Evolutionary conservation across 495 filamentous ascomycete genomes (phyloP).

Genomic region (Elaphomyces granulatus): DNA sequence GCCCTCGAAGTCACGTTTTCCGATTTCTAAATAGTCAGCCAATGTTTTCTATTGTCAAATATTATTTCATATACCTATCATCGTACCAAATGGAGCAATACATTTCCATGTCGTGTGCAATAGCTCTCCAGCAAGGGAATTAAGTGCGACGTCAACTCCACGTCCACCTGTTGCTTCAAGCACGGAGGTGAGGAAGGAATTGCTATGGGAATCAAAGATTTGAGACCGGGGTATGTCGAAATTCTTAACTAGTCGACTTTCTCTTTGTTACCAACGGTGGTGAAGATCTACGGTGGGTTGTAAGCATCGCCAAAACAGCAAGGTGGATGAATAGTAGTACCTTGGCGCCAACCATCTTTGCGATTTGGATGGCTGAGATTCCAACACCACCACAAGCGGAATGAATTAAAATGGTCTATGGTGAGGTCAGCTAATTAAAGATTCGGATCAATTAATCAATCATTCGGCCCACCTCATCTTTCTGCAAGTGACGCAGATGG

Average conservation of each 20-base stretch:
- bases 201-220: constrained; percentile 33
- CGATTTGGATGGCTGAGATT: constrained; percentile 11
- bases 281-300: constrained; percentile 4
- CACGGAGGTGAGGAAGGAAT: constrained; percentile 25
- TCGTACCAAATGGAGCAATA: constrained; percentile 15
- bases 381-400: constrained; percentile 17
- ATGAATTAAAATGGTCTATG: constrained; percentile 16
- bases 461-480: constrained; percentile 13
- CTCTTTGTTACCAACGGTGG: too few species aligned
- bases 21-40: too few species aligned
- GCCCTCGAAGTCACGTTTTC: constrained; percentile 11
- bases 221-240: constrained; percentile 22
- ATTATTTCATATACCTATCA: constrained; percentile 24
- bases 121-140: constrained; percentile 23
- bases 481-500: constrained; percentile 7
- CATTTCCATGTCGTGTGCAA: constrained; percentile 19
- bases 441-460: constrained; percentile 6
- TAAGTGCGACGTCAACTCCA: constrained; percentile 35
- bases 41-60: too few species aligned
- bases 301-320: constrained; percentile 7
- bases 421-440: constrained; percentile 6
- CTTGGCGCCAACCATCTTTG: constrained; percentile 8
- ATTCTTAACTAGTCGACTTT: constrained; percentile 10
- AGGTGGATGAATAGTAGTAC: constrained; percentile 3
- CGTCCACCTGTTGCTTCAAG: constrained; percentile 25